These are phyloP conservation scores for Mycena rosella DNA, from an alignment of 768 basidiomycete genomes.

Conservation along the genomic window DNA sequence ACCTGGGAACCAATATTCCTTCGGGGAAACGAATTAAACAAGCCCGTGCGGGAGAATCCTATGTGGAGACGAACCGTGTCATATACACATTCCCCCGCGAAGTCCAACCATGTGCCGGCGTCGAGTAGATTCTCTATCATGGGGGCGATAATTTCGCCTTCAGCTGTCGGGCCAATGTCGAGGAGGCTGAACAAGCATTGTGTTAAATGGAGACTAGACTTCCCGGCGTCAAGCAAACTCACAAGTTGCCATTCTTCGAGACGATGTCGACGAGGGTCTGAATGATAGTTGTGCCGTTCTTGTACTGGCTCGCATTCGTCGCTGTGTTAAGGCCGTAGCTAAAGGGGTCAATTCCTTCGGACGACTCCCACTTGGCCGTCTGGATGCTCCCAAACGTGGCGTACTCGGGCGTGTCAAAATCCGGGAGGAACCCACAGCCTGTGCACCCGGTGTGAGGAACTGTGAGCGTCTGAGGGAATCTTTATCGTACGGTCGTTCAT, in stretches of 20 bases:
- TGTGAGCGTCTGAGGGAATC: neutral
- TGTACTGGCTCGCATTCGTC: slow-evolving; percentile 59
- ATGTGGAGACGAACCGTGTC: slow-evolving; percentile 55
- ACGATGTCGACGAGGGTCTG: slow-evolving; percentile 68
- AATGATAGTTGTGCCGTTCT: slow-evolving; percentile 62
- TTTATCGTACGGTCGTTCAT: slow-evolving; percentile 50
- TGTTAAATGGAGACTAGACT: neutral
- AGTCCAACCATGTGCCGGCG: slow-evolving; percentile 65
- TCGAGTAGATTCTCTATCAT: slow-evolving; percentile 62
- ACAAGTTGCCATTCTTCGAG: slow-evolving; percentile 76
- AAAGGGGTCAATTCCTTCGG: slow-evolving; percentile 68
- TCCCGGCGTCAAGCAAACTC: slow-evolving; percentile 34
- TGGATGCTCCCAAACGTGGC: slow-evolving; percentile 60
- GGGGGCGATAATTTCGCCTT: slow-evolving; percentile 64
- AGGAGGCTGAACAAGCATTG: slow-evolving; percentile 51
- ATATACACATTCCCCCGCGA: slow-evolving; percentile 65
- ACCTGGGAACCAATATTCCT: slow-evolving; percentile 64
- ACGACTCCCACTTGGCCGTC: slow-evolving; percentile 67
- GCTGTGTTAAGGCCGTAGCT: slow-evolving; percentile 63
- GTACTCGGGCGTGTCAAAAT: slow-evolving; percentile 71
- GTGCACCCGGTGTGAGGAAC: neutral
- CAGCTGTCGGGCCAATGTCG: slow-evolving; percentile 67
- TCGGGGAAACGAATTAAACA: neutral
- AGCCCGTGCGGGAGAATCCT: neutral
- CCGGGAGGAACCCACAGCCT: slow-evolving; percentile 65